phyloP scores from a whole-genome alignment of 257 asterid species.

The Rubia yunnanensis region DNA sequence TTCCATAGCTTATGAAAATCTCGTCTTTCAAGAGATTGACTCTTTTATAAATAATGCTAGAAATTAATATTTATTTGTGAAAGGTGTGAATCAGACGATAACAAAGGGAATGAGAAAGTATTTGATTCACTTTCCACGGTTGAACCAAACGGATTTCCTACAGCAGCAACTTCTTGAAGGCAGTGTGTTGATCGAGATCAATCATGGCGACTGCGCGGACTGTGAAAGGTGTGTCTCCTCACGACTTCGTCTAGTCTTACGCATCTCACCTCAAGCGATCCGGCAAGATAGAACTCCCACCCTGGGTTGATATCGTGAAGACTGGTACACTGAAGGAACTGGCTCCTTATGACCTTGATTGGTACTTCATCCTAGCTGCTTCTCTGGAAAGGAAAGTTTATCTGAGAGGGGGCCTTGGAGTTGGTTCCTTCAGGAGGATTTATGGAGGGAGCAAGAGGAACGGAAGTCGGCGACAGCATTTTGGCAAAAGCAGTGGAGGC shows the following conservation, averaged over 20 bases:
- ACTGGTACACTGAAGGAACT: conserved; percentile 81
- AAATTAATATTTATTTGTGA: too few species aligned
- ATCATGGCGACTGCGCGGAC: conserved; percentile 48
- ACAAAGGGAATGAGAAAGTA: too few species aligned
- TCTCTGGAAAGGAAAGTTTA: conserved; percentile 82
- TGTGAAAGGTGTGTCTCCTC: conserved; percentile 83
- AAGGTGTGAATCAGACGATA: too few species aligned
- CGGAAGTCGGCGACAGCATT: conserved; percentile 59
- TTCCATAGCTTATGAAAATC: too few species aligned
- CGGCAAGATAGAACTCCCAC: conserved; percentile 88
- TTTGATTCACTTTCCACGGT: too few species aligned
- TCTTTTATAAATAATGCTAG: too few species aligned
- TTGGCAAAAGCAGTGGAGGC: conserved; percentile 56
- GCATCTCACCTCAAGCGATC: conserved; percentile 78
- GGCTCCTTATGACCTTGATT: conserved; percentile 90
- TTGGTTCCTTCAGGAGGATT: conserved; percentile 71
- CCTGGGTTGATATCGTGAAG: conserved; percentile 90
- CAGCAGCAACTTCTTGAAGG: neutral
- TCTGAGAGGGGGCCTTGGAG: conserved; percentile 75
- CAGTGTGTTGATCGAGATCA: neutral
- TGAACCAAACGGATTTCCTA: too few species aligned
- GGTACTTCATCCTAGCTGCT: conserved; percentile 89
- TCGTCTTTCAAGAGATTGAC: too few species aligned
- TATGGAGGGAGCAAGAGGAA: conserved; percentile 88
- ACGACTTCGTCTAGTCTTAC: conserved; percentile 69